These are phyloP conservation scores for Leccinum fallax DNA, from an alignment of 1,284 basidiomycete genomes.

Conservation along the genomic window DNA sequence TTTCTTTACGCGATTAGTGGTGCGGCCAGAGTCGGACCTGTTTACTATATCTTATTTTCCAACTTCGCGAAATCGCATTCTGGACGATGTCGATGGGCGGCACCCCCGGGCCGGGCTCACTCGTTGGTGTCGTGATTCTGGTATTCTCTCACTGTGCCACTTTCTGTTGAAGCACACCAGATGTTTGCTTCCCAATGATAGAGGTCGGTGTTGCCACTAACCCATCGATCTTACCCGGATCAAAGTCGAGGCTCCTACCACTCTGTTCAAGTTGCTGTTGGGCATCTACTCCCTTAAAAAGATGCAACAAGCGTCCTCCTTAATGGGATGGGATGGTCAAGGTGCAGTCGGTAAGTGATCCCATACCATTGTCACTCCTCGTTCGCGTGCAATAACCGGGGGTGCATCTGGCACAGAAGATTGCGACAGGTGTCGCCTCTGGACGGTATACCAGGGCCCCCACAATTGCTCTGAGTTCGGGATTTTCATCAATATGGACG, in stretches of 20 bases:
- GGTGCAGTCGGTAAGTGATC: too few species aligned
- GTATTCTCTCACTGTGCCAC: background rate
- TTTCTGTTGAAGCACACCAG: background rate
- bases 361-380: background rate
- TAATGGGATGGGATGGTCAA: too few species aligned
- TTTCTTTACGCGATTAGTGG: background rate
- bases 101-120: background rate
- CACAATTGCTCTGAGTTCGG: background rate
- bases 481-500: background rate
- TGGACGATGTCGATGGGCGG: background rate
- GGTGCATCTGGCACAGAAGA: background rate
- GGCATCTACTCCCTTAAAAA: too few species aligned
- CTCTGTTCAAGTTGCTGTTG: background rate
- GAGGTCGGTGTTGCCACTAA: background rate
- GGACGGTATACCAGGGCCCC: fast-evolving
- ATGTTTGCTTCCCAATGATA: background rate
- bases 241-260: background rate
- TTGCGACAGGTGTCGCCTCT: background rate
- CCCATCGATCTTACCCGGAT: background rate
- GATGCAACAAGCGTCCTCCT: too few species aligned
- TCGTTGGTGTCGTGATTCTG: background rate
- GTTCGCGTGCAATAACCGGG: background rate
- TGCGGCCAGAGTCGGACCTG: background rate
- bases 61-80: background rate
- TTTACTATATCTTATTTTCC: background rate